Evolutionary conservation across 2,329 filamentous ascomycete species (phyloP), one percentile per base, ranked within the genome.

Genomic region (Trichoderma sp.): DNA sequence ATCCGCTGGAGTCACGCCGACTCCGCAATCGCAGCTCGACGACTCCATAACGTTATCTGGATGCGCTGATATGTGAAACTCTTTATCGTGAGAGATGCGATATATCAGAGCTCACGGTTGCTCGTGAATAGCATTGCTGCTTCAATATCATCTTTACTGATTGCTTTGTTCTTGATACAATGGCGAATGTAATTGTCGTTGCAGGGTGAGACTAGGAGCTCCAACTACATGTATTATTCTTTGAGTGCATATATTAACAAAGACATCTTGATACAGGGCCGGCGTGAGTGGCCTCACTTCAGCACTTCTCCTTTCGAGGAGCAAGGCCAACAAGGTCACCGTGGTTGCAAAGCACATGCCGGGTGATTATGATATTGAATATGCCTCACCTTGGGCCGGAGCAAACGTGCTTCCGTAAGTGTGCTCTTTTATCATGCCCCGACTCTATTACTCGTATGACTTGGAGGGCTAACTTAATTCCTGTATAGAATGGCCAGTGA

Each of bases 291-390:
- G 88, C 76, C 84, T 90, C 75, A 89, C 88, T 16, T 85, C 86
- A 60, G 88, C 88, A 3, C 81, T 89, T 59, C 80, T 88, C 63
- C 83, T 90, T 41, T 84, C 88, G 6, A 87, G 83, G 78, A 83
- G 84, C 78, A 83, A 84, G 68, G 81, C 79, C 45, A 87, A 88
- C 77, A 81, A 78, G 21, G 82, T 97, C 78, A 95, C 93, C 0
- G 87, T 97, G 45, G 87, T 95, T 38, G 93, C 94, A 6, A 97
- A 96, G 81, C 93, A 97, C 82, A 97, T 98, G 93, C 95, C 95
- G 0, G 95, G 95, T 45, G 95, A 98, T 85, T 97, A 96, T 83
- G 93, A 96, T 78, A 93, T 95, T 79, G 93, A 97, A 86, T 98
- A 98, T 83, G 92, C 94, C 0, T 97, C 94, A 6, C 95, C 94